phyloP scores from a whole-genome alignment of 306 rosid genomes.

The Acacia acuminata region DNA sequence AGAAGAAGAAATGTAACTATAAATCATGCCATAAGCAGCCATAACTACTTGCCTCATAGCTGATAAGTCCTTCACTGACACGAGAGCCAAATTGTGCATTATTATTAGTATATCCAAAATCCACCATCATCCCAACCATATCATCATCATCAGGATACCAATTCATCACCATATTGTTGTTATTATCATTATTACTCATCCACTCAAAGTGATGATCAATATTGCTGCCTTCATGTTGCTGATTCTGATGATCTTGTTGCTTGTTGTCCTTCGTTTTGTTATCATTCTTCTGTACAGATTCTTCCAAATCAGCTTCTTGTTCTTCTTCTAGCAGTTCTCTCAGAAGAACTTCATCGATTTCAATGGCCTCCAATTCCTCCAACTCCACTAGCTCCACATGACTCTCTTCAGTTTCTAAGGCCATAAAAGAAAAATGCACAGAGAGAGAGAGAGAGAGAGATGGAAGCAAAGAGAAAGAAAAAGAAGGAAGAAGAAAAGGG shows the following conservation, averaged over 20 bases:
- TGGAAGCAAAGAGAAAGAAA: background rate
- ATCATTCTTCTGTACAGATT: conserved; percentile 8
- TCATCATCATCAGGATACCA: conserved; percentile 49
- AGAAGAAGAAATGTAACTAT: conserved; percentile 1
- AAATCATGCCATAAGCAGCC: conserved; percentile 47
- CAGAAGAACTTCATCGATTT: conserved; percentile 59
- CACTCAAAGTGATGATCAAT: conserved; percentile 34
- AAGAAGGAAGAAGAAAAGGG: background rate
- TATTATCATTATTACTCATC: conserved; percentile 26
- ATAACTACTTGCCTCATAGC: conserved; percentile 38
- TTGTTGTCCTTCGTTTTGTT: background rate
- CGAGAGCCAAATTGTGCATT: conserved; percentile 42
- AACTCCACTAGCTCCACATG: conserved; percentile 40
- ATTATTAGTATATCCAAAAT: conserved; percentile 37
- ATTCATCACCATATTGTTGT: conserved; percentile 32
- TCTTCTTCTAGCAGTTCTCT: conserved; percentile 50
- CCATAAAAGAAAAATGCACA: conserved; percentile 33
- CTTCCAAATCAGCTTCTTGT: conserved; percentile 29
- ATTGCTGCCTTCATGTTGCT: conserved; percentile 11
- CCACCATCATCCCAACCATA: conserved; percentile 37
- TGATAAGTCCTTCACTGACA: conserved; percentile 23
- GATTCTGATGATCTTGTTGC: background rate
- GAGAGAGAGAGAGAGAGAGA: background rate
- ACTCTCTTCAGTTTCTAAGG: conserved; percentile 31
- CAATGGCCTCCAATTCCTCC: conserved; percentile 55